Conservation (phyloP, 176 grass and related monocot genomes). For the Poa annua region DNA sequence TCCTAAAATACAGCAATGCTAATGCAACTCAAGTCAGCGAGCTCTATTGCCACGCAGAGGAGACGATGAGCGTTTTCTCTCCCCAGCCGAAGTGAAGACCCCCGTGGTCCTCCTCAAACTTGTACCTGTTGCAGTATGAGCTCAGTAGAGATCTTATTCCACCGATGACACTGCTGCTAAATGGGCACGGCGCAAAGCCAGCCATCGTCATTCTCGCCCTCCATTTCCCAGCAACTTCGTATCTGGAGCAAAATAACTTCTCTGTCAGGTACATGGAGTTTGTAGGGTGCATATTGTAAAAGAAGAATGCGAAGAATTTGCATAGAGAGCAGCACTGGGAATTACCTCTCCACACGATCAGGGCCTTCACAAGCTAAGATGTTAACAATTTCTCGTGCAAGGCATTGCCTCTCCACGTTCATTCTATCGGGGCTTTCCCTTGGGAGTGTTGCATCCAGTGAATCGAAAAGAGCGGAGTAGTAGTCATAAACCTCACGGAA, state of each 20-base stretch:
- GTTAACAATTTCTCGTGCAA: slow-evolving; percentile 96
- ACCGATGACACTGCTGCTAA: slow-evolving; percentile 61
- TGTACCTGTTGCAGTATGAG: slow-evolving; percentile 80
- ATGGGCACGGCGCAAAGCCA: slow-evolving; percentile 66
- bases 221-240: slow-evolving; percentile 96
- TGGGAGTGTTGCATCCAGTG: slow-evolving; percentile 90
- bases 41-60: slow-evolving; percentile 86
- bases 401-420: slow-evolving; percentile 96
- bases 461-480: slow-evolving; percentile 92
- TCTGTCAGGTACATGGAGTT: background rate
- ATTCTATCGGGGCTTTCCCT: slow-evolving; percentile 88
- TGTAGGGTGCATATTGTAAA: background rate
- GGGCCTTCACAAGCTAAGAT: slow-evolving; percentile 93
- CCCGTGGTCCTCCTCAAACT: slow-evolving; percentile 73
- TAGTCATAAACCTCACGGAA: slow-evolving; percentile 95
- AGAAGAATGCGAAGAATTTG: background rate
- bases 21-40: slow-evolving; percentile 32
- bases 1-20: slow-evolving; percentile 51
- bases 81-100: slow-evolving; percentile 94
- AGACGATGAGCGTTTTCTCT: slow-evolving; percentile 80
- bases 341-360: slow-evolving; percentile 98
- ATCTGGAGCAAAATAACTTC: slow-evolving; percentile 53
- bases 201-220: slow-evolving; percentile 96
- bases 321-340: background rate
- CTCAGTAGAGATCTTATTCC: slow-evolving; percentile 67